Conservation (phyloP, 148 eudicot species). For the Diospyros kaki region DNA sequence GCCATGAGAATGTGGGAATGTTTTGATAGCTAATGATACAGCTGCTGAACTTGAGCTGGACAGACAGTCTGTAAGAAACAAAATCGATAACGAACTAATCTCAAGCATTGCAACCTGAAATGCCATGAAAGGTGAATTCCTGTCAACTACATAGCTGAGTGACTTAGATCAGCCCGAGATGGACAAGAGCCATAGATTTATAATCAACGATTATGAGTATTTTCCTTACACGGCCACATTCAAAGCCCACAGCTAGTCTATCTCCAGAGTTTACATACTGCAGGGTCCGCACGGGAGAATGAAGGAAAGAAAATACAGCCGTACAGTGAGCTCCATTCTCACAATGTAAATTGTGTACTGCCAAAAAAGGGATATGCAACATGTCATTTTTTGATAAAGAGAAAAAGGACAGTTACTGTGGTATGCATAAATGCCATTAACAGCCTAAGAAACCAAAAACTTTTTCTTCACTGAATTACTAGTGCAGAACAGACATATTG, state of each 20-base stretch:
- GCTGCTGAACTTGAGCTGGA: slow-evolving; percentile 50
- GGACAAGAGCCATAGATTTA: not conserved
- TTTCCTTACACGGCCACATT: slow-evolving; percentile 64
- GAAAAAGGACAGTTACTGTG: not conserved
- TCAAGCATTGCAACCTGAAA: slow-evolving; percentile 82
- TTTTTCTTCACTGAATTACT: too few relatives aligned
- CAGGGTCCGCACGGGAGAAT: slow-evolving; percentile 64
- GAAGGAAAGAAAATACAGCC: slow-evolving; percentile 53
- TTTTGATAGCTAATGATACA: slow-evolving; percentile 44
- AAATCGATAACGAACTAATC: slow-evolving; percentile 47
- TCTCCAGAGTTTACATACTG: slow-evolving; percentile 50
- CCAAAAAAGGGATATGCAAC: slow-evolving; percentile 16
- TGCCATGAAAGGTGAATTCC: slow-evolving; percentile 11
- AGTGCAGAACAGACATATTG: too few relatives aligned
- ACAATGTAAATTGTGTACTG: slow-evolving; percentile 40
- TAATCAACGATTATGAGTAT: not conserved
- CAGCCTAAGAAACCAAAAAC: not conserved
- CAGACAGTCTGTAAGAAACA: slow-evolving; percentile 55
- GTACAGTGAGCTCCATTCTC: slow-evolving; percentile 43
- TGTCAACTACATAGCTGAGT: slow-evolving; percentile 1
- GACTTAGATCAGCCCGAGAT: not conserved
- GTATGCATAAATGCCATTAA: not conserved
- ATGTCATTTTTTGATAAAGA: not conserved
- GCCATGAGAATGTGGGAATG: slow-evolving; percentile 25
- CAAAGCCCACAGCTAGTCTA: slow-evolving; percentile 73